These are phyloP conservation scores for Cerioporus squamosus DNA, from an alignment of 1,284 basidiomycete genomes.

Conservation along the genomic window DNA sequence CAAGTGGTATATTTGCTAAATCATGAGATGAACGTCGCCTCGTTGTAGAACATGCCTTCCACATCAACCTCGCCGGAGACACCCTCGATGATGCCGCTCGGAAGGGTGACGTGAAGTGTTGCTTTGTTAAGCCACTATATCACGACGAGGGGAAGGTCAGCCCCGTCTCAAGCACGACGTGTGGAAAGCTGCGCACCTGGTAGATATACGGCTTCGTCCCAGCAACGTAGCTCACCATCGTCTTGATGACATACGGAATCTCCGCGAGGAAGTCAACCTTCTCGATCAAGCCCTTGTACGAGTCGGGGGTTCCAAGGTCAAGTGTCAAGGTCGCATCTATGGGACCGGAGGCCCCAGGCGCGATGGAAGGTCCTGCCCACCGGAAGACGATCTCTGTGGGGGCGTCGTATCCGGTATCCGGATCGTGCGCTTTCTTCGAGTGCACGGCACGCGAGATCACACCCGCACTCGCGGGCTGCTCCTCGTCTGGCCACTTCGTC, in stretches of 20 bases:
- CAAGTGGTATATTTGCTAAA: conserved; percentile 10
- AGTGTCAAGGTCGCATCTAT: conserved; percentile 60
- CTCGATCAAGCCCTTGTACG: conserved; percentile 84
- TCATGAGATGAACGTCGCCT: conserved; percentile 89
- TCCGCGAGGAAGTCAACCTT: conserved; percentile 97
- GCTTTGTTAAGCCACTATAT: conserved; percentile 81
- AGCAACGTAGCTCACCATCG: conserved; percentile 89
- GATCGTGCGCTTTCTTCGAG: conserved; percentile 60
- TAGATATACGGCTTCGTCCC: conserved; percentile 94
- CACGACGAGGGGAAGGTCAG: neutral
- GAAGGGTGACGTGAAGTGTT: conserved; percentile 70
- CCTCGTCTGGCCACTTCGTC: conserved; percentile 69
- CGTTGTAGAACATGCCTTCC: conserved; percentile 81
- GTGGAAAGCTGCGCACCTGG: conserved; percentile 59
- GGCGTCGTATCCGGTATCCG: conserved; percentile 83
- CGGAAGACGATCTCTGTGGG: conserved; percentile 77
- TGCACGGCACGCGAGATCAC: conserved; percentile 77
- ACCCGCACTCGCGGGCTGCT: conserved; percentile 43
- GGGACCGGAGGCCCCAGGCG: conserved; percentile 54
- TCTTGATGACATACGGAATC: conserved; percentile 91
- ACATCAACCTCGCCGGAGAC: conserved; percentile 55
- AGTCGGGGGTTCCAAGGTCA: conserved; percentile 57
- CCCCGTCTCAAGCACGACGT: too few species aligned
- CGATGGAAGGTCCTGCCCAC: conserved; percentile 78
- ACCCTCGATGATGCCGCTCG: conserved; percentile 53